Evolutionary conservation across 2,329 filamentous ascomycete species (phyloP).

Genomic region (Ophiocordyceps camponoti-floridani): DNA sequence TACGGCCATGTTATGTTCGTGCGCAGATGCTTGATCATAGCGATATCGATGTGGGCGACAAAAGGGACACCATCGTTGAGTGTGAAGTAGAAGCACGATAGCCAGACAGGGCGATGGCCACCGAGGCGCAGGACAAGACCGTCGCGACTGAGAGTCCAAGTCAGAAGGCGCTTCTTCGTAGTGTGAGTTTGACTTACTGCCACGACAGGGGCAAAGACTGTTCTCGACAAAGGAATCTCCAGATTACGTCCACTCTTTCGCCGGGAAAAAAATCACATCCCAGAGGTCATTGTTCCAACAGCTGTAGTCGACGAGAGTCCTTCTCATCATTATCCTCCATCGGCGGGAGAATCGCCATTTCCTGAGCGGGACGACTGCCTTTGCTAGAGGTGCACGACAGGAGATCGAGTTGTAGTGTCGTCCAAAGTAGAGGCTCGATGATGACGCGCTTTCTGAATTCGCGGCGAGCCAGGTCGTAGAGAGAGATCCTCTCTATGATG

Average conservation of each 20-base stretch:
- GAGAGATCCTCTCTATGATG: neutral
- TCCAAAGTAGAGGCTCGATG: constrained; percentile 1
- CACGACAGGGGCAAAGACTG: neutral
- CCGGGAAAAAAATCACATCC: too few relatives aligned
- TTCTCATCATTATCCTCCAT: neutral
- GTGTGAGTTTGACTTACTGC: neutral
- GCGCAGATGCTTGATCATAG: neutral
- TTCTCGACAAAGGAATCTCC: neutral
- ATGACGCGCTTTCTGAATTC: constrained; percentile 1
- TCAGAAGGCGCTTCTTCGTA: neutral
- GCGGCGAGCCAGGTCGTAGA: constrained; percentile 1
- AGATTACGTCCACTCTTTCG: neutral
- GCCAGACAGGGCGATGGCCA: neutral
- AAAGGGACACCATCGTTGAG: neutral
- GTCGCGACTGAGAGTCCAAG: neutral
- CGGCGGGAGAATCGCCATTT: neutral
- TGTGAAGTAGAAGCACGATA: neutral
- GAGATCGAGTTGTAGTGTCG: constrained; percentile 1
- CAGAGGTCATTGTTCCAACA: too few relatives aligned
- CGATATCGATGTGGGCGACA: neutral
- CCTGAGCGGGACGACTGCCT: neutral
- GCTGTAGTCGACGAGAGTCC: too few relatives aligned
- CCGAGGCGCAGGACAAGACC: neutral
- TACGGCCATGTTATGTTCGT: neutral
- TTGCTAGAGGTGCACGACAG: constrained; percentile 1